Conservation (phyloP, 148 eudicot genomes). For the Chenopodium suecicum region DNA sequence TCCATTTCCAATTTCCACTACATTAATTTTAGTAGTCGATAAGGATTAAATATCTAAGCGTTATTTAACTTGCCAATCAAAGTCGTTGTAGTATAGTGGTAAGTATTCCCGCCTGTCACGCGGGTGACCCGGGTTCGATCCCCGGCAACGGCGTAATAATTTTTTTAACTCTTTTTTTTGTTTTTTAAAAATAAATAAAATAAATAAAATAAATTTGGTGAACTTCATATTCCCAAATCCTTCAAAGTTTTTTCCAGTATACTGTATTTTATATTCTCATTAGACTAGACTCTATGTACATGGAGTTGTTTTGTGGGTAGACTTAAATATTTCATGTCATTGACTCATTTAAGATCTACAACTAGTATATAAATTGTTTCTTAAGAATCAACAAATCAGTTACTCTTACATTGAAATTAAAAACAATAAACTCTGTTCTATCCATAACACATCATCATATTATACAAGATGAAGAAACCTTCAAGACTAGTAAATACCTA, state of each 20-base stretch:
- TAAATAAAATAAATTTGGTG: too few species aligned
- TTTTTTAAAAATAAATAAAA: too few species aligned
- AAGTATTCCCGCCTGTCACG: conserved; percentile 99
- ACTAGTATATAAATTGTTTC: neutral
- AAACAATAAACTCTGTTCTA: neutral
- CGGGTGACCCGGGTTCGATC: conserved; percentile 99
- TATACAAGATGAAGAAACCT: neutral
- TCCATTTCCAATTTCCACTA: too few species aligned
- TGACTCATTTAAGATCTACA: neutral
- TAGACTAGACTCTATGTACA: too few species aligned
- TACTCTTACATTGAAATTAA: neutral
- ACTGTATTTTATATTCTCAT: too few species aligned
- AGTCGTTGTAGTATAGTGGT: conserved; percentile 99
- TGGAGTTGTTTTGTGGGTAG: neutral
- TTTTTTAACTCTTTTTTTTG: neutral
- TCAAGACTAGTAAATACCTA: neutral
- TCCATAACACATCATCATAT: neutral
- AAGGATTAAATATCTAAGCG: too few species aligned
- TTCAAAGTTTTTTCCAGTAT: too few species aligned
- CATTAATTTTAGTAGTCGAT: too few species aligned
- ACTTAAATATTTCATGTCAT: neutral
- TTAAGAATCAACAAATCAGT: neutral
- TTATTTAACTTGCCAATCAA: too few species aligned
- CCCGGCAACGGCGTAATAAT: conserved; percentile 89
- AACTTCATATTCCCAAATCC: too few species aligned